Base-by-base conservation (phyloP, 2,329 filamentous ascomycete species). In the Cercospora sp. region DNA sequence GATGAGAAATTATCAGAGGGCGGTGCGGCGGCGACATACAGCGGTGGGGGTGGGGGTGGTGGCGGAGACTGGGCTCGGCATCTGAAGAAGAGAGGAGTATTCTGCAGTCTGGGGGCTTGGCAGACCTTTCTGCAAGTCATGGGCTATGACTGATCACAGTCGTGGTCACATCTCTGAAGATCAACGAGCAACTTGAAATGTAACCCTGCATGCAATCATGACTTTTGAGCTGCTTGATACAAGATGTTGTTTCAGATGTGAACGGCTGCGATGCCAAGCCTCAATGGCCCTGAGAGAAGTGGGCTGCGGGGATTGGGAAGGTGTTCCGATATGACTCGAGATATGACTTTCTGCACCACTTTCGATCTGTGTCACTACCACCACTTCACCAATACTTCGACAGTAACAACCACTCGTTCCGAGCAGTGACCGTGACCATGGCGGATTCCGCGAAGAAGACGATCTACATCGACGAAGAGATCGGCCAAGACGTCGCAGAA, bases 401-500 rank as follows among this genome's bases (percentile, higher is more conserved):
- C 20, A 23, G 45, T 13, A 30, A 6, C 26, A 28, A 6, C 3
- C 53, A 18, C 53, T 31, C 26, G 16, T 28, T 30, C 23, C 10
- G n/a, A n/a, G 53, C 40, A 36, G 23, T 31, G 2, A 26, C 63
- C 13, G 23, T 30, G 40, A 65, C 9, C 66, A 78, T 78, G 76
- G 74, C 75, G 61, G 76, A 77, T 72, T 48, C 73, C 7, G 69
- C 70, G 30, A 77, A 75, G 67, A 73, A 76, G 53, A 83, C 81
- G 57, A 85, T 91, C 79, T 93, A 94, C 82, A 86, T 97, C 77
- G 93, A 97, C 83, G 91, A 93, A 78, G 91, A 93, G 75, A 85
- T 85, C 73, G 93, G 93, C 75, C 83, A 86, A 74, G 93, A 91
- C 76, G 80, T 80, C 66, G 78, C 87, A 73, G 78, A 85, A 68